Base-by-base conservation (phyloP, 345 rosid species). In the Hirschfeldia incana region DNA sequence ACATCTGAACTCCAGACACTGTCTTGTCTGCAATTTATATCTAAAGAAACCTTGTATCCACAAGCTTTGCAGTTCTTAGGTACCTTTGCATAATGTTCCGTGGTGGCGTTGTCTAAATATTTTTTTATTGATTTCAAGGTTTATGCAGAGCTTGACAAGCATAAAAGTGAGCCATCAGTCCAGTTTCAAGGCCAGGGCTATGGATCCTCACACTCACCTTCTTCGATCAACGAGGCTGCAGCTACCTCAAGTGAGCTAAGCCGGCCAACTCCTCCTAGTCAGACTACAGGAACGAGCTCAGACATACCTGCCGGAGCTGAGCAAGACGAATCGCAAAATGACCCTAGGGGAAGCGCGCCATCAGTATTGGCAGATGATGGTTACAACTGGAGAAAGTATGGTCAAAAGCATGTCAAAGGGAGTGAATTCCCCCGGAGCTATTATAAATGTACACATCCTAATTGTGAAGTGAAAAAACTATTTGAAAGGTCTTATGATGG, bases 391-490 rank as follows among this genome's bases (percentile, higher is more conserved):
- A 85, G 99, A 74, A 95, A 95, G 78, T 95, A 95, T 85, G 99
- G 99, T 53, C 99, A 95, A 86, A 95, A 95, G 68, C 97, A 88
- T 80, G 99, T 95, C 32, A 95, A 95, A 80, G 99, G 99, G 83
- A 88, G 99, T 84, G 95, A 93, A 83, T 93, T 93, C 80, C 99
- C 98, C 1, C 90, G 99, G 75, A 90, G 97, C 84, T 95, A 95
- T 81, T 95, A 95, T 86, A 95, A 95, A 80, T 95, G 99, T 74
- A 91, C 99, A 29, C 97, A 95, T 88, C 97, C 97, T 76, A 93
- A 88, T 65, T 95, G 99, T 73, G 99, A 95, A 78, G 99, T 95
- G 84, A 95, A 95, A 80, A 95, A 95, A 81, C 89, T 91, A 44
- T 93, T 95, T 83, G 99, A 95, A 85, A 91, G 91, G 64, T 87